phyloP scores from a whole-genome alignment of 1,284 basidiomycete genomes.

The Inonotus hispidus region DNA sequence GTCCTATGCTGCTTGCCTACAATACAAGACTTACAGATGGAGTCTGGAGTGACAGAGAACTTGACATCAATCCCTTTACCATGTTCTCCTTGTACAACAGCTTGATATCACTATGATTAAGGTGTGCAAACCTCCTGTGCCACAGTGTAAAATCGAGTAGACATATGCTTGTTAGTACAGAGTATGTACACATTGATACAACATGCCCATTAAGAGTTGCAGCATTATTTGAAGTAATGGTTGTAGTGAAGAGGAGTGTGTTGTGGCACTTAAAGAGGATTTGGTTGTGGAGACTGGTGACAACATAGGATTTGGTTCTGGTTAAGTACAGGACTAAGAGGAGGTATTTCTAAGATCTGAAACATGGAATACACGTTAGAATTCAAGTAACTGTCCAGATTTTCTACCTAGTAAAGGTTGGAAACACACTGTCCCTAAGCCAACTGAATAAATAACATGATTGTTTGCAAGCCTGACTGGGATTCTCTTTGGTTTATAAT shows the following conservation, averaged over 20 bases:
- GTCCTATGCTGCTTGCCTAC: conserved; percentile 23
- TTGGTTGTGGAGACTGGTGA: neutral
- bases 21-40: conserved; percentile 22
- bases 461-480: neutral
- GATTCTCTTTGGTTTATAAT: too few relatives aligned
- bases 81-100: conserved; percentile 7
- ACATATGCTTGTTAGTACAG: neutral
- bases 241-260: conserved; percentile 16
- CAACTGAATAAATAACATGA: neutral
- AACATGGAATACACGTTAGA: conserved; percentile 30
- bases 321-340: conserved; percentile 27
- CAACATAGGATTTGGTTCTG: conserved; percentile 20
- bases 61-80: too few relatives aligned
- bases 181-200: neutral
- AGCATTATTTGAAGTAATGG: conserved; percentile 19
- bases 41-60: neutral
- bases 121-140: neutral
- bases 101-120: neutral
- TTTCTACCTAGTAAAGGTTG: conserved; percentile 17
- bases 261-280: conserved; percentile 14
- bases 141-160: neutral
- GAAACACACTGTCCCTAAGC: neutral
- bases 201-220: conserved; percentile 11
- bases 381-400: conserved; percentile 22
- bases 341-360: too few relatives aligned